Evolutionary conservation across 352 stramenopile genomes (phyloP).

Genomic region (Thalassiosira gravida): DNA sequence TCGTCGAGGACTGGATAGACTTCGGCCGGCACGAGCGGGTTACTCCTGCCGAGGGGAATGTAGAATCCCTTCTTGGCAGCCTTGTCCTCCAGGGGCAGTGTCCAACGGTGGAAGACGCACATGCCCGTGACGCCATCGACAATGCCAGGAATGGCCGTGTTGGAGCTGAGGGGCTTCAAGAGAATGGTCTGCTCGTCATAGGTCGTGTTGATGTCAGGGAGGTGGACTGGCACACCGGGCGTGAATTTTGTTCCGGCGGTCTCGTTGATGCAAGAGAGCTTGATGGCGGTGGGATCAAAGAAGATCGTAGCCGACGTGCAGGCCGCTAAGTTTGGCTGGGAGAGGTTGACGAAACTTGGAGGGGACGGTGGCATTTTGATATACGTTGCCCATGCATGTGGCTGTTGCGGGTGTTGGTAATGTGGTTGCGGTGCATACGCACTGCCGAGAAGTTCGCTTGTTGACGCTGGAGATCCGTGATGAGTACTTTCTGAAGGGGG

Average conservation of each 20-base stretch:
- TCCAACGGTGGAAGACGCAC: slow-evolving; percentile 37
- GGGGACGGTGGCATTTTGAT: no score
- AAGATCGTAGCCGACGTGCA: slow-evolving; percentile 20
- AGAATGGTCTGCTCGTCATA: slow-evolving; percentile 7
- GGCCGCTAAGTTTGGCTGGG: slow-evolving; percentile 16
- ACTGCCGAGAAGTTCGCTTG: no score
- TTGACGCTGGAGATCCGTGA: no score
- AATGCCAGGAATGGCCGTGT: not conserved
- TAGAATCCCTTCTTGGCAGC: slow-evolving; percentile 22
- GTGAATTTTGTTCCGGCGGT: not conserved
- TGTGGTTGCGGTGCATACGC: no score
- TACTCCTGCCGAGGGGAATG: slow-evolving; percentile 28
- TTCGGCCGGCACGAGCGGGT: slow-evolving; percentile 14
- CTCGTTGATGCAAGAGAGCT: slow-evolving; percentile 1
- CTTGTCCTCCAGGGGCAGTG: slow-evolving; percentile 26
- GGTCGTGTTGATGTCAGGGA: not conserved
- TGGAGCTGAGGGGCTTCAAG: not conserved
- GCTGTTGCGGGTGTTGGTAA: no score
- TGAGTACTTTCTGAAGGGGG: no score
- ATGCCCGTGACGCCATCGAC: not conserved
- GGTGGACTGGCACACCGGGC: not conserved
- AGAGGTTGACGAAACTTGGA: no score
- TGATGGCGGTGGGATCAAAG: slow-evolving; percentile 31
- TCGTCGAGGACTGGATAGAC: not conserved
- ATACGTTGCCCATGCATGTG: no score